A percentile compares a stretch with the other conserved stretches of the same genome.
Conservation (phyloP, 108 stramenopile genomes). For the Pseudonitzschia pungens region DNA sequence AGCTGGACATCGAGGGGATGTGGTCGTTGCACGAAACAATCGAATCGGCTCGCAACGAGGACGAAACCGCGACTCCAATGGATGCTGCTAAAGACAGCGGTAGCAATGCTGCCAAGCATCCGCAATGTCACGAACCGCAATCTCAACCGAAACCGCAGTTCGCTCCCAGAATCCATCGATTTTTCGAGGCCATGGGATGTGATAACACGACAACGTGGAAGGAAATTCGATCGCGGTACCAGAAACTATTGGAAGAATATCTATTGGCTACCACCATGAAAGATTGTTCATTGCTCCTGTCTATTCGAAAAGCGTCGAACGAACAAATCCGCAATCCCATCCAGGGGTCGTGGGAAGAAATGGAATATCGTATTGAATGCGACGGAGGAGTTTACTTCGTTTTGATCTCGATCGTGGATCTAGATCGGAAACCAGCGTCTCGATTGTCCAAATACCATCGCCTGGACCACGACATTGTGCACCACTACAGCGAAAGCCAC, state of each 20-base stretch:
- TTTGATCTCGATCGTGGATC: slow-evolving; percentile 3
- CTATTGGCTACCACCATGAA: slow-evolving; percentile 2
- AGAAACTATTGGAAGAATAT: background rate
- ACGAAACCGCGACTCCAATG: background rate
- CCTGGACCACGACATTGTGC: slow-evolving; percentile 6
- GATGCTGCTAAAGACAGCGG: background rate
- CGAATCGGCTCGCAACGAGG: background rate
- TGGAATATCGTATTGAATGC: slow-evolving; percentile 6
- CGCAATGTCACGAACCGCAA: background rate
- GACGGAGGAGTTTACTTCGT: background rate
- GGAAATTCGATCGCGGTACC: background rate
- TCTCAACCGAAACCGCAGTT: background rate
- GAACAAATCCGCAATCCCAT: background rate
- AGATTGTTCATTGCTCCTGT: slow-evolving; percentile 5
- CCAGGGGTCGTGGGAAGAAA: background rate
- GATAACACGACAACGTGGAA: background rate
- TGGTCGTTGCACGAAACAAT: background rate
- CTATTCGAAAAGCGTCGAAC: background rate
- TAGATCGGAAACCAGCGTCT: slow-evolving; percentile 3
- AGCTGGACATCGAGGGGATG: slow-evolving; percentile 3
- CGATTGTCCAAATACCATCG: background rate
- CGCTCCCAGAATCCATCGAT: background rate
- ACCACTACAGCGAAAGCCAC: background rate
- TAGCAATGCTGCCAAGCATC: background rate
- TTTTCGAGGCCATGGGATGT: background rate